Percentiles rank a stretch among this genome's conserved stretches.
phyloP scores from a whole-genome alignment of 257 asterid genomes.

The Nicotiana sylvestris region DNA sequence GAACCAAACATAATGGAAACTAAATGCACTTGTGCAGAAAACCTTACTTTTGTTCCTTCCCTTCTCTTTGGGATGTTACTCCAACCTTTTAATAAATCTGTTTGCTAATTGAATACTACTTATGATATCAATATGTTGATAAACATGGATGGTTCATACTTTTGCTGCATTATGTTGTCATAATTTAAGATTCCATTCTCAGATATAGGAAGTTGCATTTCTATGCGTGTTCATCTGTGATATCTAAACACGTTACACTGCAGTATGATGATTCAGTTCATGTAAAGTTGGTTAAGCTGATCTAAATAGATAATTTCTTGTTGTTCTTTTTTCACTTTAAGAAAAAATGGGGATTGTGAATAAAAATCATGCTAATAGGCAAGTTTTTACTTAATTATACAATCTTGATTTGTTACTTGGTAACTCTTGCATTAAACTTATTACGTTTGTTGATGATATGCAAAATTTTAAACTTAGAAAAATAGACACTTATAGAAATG shows the following conservation, averaged over 20 bases:
- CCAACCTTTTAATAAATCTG: not conserved
- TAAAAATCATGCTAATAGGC: not conserved
- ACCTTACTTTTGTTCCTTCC: not conserved
- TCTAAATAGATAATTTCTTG: not conserved
- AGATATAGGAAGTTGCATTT: not conserved
- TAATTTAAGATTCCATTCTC: not conserved
- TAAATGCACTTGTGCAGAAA: not conserved
- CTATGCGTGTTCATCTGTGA: not conserved
- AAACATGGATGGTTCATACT: not conserved
- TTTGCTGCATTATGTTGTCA: not conserved
- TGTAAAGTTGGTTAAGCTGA: not conserved
- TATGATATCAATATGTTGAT: not conserved
- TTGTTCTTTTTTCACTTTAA: not conserved
- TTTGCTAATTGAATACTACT: not conserved
- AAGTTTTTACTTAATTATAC: not conserved
- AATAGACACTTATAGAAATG: too few species aligned
- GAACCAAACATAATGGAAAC: not conserved
- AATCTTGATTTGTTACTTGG: not conserved
- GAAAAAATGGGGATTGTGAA: not conserved
- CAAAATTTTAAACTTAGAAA: not conserved
- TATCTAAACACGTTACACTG: not conserved
- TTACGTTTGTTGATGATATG: not conserved
- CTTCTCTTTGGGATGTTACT: not conserved
- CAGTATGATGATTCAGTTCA: not conserved
- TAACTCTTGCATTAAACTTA: not conserved